phyloP scores from a whole-genome alignment of 2,329 filamentous ascomycete species.

The Fusarium protoensiforme region DNA sequence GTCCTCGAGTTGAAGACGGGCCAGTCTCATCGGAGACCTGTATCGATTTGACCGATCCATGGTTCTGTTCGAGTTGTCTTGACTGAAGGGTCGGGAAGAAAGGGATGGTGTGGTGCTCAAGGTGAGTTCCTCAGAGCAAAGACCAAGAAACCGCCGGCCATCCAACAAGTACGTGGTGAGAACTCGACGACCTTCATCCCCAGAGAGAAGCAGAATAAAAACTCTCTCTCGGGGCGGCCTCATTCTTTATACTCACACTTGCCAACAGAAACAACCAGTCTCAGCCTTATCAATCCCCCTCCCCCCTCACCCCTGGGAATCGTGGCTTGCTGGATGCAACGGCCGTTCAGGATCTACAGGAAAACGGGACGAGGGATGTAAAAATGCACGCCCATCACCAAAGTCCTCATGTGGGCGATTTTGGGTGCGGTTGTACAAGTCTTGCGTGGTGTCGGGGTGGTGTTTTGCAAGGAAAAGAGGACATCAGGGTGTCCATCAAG shows the following conservation, averaged over 20 bases:
- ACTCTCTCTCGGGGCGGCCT: background rate
- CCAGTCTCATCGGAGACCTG: background rate
- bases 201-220: background rate
- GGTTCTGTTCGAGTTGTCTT: background rate
- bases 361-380: background rate
- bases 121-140: background rate
- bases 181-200: background rate
- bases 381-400: constrained; percentile 4
- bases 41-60: background rate
- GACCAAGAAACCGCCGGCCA: background rate
- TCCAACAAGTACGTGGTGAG: background rate
- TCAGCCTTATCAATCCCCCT: constrained; percentile 14
- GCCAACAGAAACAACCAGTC: background rate
- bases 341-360: constrained; percentile 4
- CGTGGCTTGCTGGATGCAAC: constrained; percentile 23
- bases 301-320: constrained; percentile 2
- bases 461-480: constrained; percentile 10
- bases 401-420: background rate
- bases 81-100: background rate
- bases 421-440: constrained; percentile 14
- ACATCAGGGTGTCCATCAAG: constrained; percentile 45
- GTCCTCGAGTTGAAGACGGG: background rate
- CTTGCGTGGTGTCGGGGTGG: constrained; percentile 13
- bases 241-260: constrained; percentile 33
- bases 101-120: background rate